Conservation (phyloP, 2,329 filamentous ascomycete species). For the Magnaporthiopsis rhizophila region DNA sequence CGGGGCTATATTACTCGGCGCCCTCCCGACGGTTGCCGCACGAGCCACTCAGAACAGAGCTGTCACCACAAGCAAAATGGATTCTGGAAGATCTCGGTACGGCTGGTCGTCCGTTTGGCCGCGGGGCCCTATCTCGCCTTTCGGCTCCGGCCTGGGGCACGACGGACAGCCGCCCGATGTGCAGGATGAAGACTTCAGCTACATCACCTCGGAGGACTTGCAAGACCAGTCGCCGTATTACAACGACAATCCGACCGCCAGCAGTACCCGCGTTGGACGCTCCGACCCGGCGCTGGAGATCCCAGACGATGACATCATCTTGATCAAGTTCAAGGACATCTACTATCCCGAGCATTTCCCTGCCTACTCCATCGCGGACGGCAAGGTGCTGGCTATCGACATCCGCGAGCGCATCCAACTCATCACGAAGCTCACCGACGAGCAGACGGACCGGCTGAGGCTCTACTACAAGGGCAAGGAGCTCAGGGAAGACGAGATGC, state of each 20-base stretch:
- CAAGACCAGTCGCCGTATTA: slow-evolving; percentile 35
- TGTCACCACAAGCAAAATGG: slow-evolving; percentile 1
- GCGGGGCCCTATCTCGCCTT: slow-evolving; percentile 37
- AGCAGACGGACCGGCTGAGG: slow-evolving; percentile 46
- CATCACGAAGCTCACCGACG: slow-evolving; percentile 54
- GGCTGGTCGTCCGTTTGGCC: slow-evolving; percentile 33
- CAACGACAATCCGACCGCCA: slow-evolving; percentile 22
- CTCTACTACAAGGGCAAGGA: slow-evolving; percentile 67
- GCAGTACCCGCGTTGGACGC: slow-evolving; percentile 11
- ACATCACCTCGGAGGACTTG: slow-evolving; percentile 73
- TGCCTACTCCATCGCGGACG: slow-evolving; percentile 66
- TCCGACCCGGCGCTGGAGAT: slow-evolving; percentile 20
- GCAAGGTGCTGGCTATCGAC: slow-evolving; percentile 58
- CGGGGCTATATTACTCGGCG: slow-evolving; percentile 38
- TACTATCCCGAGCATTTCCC: slow-evolving; percentile 66
- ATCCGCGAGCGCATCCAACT: slow-evolving; percentile 60
- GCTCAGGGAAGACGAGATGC: slow-evolving; percentile 54
- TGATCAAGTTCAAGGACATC: slow-evolving; percentile 60
- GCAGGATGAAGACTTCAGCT: slow-evolving; percentile 70
- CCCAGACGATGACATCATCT: slow-evolving; percentile 59
- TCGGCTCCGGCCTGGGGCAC: slow-evolving; percentile 32
- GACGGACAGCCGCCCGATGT: slow-evolving; percentile 48
- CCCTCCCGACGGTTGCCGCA: slow-evolving; percentile 28
- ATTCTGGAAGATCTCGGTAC: slow-evolving; percentile 29
- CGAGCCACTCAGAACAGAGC: slow-evolving; percentile 6